Percentiles rank a stretch among this genome's conserved stretches.
phyloP scores from a whole-genome alignment of 805 yeast genomes.

The Ogataea polymorpha region DNA sequence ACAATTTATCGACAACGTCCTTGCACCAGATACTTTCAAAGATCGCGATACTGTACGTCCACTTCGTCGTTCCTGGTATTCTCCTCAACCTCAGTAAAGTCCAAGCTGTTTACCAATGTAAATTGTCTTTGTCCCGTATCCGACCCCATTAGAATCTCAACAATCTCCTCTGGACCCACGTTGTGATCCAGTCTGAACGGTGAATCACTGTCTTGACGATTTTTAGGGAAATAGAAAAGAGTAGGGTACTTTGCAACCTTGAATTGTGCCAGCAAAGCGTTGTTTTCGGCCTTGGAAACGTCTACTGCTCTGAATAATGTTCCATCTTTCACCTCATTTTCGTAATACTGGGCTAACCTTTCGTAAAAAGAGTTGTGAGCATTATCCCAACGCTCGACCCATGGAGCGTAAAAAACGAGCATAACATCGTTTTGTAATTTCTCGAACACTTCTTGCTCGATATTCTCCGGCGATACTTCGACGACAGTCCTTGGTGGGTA shows the following conservation, averaged over 20 bases:
- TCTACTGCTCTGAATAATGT: conserved; percentile 34
- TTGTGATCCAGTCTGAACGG: conserved; percentile 19
- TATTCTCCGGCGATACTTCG: conserved; percentile 14
- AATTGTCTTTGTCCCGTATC: conserved; percentile 29
- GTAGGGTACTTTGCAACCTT: conserved; percentile 33
- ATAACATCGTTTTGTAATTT: conserved; percentile 22
- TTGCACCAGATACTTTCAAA: conserved; percentile 7
- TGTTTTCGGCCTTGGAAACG: conserved; percentile 26
- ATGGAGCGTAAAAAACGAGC: conserved; percentile 37
- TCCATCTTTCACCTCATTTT: conserved; percentile 19
- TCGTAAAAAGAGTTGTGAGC: conserved; percentile 32
- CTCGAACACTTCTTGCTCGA: conserved; percentile 15
- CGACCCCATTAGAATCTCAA: conserved; percentile 29
- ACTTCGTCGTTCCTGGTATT: conserved; percentile 23
- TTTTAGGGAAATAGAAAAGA: conserved; percentile 24
- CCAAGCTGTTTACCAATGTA: conserved; percentile 27
- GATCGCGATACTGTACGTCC: conserved; percentile 18
- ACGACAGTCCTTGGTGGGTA: conserved; percentile 27
- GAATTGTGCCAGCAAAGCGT: conserved; percentile 28
- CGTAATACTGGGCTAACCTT: conserved; percentile 27
- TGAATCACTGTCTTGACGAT: conserved; percentile 14
- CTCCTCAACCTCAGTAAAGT: conserved; percentile 18
- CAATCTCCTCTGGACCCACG: conserved; percentile 28
- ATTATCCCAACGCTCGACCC: conserved; percentile 34
- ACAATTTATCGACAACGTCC: neutral